Conservation (phyloP, 2,329 filamentous ascomycete species). For the Leptodontidium sp. region DNA sequence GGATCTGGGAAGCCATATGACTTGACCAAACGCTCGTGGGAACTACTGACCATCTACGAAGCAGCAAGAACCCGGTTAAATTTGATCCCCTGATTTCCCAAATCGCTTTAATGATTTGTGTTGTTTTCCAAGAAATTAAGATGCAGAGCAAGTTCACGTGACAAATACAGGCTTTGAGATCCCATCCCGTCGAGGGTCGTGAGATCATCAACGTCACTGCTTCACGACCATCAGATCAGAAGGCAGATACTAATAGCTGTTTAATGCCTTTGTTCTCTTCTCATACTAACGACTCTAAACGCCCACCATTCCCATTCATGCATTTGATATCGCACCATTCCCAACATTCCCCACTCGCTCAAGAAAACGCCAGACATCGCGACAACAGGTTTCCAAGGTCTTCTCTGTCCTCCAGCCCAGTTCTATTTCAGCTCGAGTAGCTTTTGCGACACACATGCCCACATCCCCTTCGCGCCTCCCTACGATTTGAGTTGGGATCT, state of each 20-base stretch:
- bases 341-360: conserved; percentile 27
- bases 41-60: too few species aligned
- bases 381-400: conserved; percentile 38
- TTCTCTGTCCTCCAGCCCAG: conserved; percentile 53
- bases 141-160: not conserved
- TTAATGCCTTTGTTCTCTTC: not conserved
- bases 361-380: conserved; percentile 39
- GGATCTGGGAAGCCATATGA: too few species aligned
- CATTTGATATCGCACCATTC: conserved; percentile 3
- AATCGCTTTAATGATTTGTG: too few species aligned
- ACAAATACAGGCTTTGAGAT: not conserved
- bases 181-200: not conserved
- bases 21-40: too few species aligned
- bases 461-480: conserved; percentile 54
- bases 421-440: conserved; percentile 51
- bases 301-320: conserved; percentile 14
- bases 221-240: not conserved
- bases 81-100: too few species aligned
- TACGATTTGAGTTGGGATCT: conserved; percentile 50
- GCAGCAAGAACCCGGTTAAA: too few species aligned
- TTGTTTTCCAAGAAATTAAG: not conserved
- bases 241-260: too few species aligned
- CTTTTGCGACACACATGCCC: conserved; percentile 53
- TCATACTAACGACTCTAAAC: conserved; percentile 18
- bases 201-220: not conserved